Evolutionary conservation across 345 rosid species (phyloP), one percentile per base, ranked within the genome.

Genomic region (Mangifera indica): DNA sequence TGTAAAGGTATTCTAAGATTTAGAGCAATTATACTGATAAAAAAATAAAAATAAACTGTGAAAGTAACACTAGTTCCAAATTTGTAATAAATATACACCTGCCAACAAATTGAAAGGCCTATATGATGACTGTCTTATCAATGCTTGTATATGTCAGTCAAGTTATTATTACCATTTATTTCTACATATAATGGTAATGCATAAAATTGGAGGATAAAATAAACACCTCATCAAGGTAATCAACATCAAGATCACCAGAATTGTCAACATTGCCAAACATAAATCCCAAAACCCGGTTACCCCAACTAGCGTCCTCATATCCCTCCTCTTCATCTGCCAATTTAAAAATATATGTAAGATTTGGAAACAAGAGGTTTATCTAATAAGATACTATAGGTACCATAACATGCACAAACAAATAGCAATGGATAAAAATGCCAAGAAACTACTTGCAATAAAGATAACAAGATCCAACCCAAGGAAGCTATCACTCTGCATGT

Each of bases 221-320:
- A 10, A 48, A 77, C 66, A 93, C 98, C 96, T 92, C 94, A 77
- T 95, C 99, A 67, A 95, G 98, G 80, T 95, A 95, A 85, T 95
- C 99, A 66, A 85, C 96, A 73, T 95, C 99, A 61, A 95, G 93
- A 79, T 92, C 98, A 12, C 99, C 99, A 4, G 94, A 82, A 77
- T 93, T 87, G 77, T 95, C 98, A 72, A 95, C 97, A 76, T 95
- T 95, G 56, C 98, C 98, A 58, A 95, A 95, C 88, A 95, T 89
- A 81, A 95, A 95, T 18, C 97, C 98, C 85, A 92, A 80, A 70
- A 92, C 83, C 57, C 83, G 87, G 70, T 91, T 92, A 75, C 91
- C 88, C 56, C 85, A 82, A 73, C 83, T 82, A 70, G 32, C 83
- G 72, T 92, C 99, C 78, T 91, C 99, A 74, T 85, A 83, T 55